Evolutionary conservation across 2,329 filamentous ascomycete species (phyloP).

Genomic region (Ophiostoma montium): DNA sequence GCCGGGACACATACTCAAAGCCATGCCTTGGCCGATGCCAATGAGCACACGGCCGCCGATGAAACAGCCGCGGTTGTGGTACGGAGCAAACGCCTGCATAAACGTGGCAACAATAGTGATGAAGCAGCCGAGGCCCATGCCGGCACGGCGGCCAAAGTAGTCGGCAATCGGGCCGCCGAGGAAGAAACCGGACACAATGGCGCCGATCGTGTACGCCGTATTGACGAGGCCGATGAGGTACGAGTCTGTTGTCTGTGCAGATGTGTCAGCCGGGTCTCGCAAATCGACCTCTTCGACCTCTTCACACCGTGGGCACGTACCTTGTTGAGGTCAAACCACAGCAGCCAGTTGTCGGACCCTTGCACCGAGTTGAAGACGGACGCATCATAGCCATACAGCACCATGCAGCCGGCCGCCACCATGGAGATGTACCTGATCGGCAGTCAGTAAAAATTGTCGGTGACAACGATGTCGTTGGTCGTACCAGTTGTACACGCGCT

Average conservation of each 20-base stretch:
- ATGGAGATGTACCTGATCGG: conserved; percentile 41
- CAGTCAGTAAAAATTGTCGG: conserved; percentile 24
- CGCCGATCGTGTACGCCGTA: conserved; percentile 56
- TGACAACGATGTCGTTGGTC: background rate
- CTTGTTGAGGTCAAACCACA: conserved; percentile 41
- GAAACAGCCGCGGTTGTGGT: conserved; percentile 47
- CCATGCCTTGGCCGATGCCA: conserved; percentile 56
- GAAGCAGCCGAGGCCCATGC: conserved; percentile 50
- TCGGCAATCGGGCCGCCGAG: conserved; percentile 49
- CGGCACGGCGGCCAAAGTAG: conserved; percentile 45
- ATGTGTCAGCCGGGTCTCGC: too few relatives aligned
- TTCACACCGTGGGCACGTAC: too few relatives aligned
- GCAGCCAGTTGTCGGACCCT: conserved; percentile 51
- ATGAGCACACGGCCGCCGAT: conserved; percentile 55
- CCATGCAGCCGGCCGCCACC: conserved; percentile 60
- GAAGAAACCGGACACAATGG: conserved; percentile 57
- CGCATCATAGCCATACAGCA: conserved; percentile 61
- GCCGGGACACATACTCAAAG: conserved; percentile 19
- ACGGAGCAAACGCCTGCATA: conserved; percentile 51
- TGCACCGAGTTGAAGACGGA: conserved; percentile 62
- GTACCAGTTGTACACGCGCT: conserved; percentile 17
- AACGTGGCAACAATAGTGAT: conserved; percentile 55
- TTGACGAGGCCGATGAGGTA: conserved; percentile 41
- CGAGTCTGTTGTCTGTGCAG: conserved; percentile 22
- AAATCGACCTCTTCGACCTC: too few relatives aligned